A percentile compares a stretch with the other conserved stretches of the same genome.
phyloP scores from a whole-genome alignment of 345 rosid genomes.

The Toxicodendron radicans region DNA sequence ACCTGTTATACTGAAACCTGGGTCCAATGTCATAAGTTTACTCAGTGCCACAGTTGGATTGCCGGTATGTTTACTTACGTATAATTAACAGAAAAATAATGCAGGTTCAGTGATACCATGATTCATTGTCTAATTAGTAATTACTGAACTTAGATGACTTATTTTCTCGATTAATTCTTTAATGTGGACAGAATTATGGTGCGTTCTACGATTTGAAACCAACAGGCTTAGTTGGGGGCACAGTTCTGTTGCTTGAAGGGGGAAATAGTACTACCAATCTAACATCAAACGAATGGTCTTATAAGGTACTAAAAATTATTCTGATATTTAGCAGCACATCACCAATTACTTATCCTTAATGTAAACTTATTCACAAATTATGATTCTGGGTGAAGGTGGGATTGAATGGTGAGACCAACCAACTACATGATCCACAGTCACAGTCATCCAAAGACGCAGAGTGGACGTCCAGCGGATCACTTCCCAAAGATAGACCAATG shows the following conservation, averaged over 20 bases:
- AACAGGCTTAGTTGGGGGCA: constrained; percentile 34
- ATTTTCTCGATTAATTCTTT: neutral
- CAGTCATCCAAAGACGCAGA: neutral
- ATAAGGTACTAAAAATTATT: constrained; percentile 11
- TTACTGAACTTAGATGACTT: too few species aligned
- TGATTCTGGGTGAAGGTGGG: constrained; percentile 17
- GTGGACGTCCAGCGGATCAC: constrained; percentile 20
- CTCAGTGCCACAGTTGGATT: constrained; percentile 41
- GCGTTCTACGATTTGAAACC: constrained; percentile 21
- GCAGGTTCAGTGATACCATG: too few species aligned
- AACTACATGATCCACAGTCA: constrained; percentile 8
- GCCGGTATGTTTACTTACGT: constrained; percentile 14
- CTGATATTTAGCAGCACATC: neutral
- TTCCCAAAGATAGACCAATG: constrained; percentile 26
- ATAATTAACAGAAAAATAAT: neutral
- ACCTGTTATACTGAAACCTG: constrained; percentile 15
- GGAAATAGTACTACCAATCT: constrained; percentile 3
- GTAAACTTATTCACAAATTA: neutral
- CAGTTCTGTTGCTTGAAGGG: constrained; percentile 26
- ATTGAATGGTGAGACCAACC: constrained; percentile 29
- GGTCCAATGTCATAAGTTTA: constrained; percentile 23
- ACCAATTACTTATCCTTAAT: neutral
- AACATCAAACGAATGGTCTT: constrained; percentile 25
- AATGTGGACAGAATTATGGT: constrained; percentile 40
- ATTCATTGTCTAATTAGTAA: too few species aligned